Percentiles rank a stretch among this genome's conserved stretches.
Conservation (phyloP, 2,329 filamentous ascomycete species). For the Emergomyces pasteurianus region DNA sequence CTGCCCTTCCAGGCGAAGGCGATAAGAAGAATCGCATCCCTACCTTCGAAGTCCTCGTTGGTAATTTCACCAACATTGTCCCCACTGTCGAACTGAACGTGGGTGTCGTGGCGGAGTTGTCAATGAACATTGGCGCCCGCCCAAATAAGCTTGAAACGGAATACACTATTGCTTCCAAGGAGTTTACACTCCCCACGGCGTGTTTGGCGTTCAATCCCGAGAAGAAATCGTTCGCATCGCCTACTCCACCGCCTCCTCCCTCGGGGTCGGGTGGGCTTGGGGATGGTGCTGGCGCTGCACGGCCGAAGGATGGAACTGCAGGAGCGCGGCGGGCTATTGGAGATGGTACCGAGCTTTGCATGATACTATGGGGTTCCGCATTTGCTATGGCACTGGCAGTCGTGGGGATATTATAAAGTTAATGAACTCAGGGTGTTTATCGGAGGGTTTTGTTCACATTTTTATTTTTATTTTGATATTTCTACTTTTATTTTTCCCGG, state of each 20-base stretch:
- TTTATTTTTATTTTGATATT: neutral
- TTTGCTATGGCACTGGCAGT: neutral
- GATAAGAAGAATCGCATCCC: neutral
- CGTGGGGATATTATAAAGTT: neutral
- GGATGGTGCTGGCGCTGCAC: neutral
- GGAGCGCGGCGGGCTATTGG: neutral
- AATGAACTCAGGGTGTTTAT: neutral
- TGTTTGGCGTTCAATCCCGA: conserved; percentile 13
- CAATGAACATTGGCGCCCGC: conserved; percentile 7
- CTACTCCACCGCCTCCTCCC: neutral
- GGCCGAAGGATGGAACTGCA: neutral
- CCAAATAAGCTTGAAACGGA: neutral
- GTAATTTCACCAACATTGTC: conserved; percentile 11
- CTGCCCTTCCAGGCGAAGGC: neutral
- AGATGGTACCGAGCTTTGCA: neutral
- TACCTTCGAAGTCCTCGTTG: conserved; percentile 5
- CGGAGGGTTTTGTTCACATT: neutral
- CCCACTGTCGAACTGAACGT: conserved; percentile 13
- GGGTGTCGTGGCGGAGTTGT: conserved; percentile 11
- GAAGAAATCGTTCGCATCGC: conserved; percentile 3
- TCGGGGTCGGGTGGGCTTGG: neutral
- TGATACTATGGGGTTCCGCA: neutral
- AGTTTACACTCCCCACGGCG: conserved; percentile 11
- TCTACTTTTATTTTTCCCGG: neutral
- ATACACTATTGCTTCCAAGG: conserved; percentile 4